phyloP scores from a whole-genome alignment of 2,329 filamentous ascomycete genomes.

The Sporothrix sp. region DNA sequence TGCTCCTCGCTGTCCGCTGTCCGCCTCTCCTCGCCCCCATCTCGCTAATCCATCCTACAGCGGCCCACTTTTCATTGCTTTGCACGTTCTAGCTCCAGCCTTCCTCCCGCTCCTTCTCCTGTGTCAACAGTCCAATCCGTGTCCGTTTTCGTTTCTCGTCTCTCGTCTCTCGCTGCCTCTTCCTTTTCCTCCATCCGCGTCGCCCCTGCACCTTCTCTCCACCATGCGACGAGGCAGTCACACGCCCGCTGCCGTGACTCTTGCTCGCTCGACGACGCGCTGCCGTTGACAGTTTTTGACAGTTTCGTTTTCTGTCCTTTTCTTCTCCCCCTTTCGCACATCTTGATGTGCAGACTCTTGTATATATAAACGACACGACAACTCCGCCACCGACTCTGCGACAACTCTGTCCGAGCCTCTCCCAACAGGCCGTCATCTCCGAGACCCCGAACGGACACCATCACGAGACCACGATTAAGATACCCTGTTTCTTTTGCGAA shows the following conservation, averaged over 20 bases:
- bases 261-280: slow-evolving; percentile 4
- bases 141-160: neutral
- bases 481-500: neutral
- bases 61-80: no score
- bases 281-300: neutral
- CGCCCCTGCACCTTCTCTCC: neutral
- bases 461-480: slow-evolving; percentile 1
- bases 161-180: neutral
- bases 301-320: neutral
- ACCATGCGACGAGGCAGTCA: slow-evolving; percentile 13
- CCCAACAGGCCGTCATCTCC: no score
- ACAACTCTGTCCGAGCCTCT: no score
- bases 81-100: no score
- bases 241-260: slow-evolving; percentile 4
- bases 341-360: neutral
- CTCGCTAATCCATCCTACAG: no score
- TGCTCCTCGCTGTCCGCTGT: no score
- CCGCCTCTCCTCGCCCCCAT: no score
- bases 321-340: no score
- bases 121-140: no score
- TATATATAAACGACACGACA: neutral
- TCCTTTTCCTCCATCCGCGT: neutral
- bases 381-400: neutral
- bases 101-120: no score
- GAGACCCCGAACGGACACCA: neutral